Conservation (phyloP, 805 yeast genomes). For the Maudiozyma turicensis region DNA sequence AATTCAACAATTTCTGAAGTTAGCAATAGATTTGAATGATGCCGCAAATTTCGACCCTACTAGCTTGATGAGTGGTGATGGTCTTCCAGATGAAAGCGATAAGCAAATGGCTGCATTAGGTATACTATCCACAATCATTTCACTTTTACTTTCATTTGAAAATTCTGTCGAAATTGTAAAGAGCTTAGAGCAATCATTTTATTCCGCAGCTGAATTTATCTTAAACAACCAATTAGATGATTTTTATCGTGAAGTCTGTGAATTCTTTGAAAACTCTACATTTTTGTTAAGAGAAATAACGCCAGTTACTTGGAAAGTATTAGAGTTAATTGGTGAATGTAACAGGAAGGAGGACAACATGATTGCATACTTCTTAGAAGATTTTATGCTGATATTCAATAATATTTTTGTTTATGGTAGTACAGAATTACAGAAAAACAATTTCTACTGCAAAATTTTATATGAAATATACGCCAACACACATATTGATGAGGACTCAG, state of each 20-base stretch:
- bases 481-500: slow-evolving; percentile 37
- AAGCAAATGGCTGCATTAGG: slow-evolving; percentile 80
- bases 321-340: slow-evolving; percentile 38
- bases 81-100: slow-evolving; percentile 40
- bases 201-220: slow-evolving; percentile 62
- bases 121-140: slow-evolving; percentile 68
- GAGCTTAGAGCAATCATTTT: slow-evolving; percentile 54
- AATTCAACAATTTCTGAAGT: slow-evolving; percentile 61
- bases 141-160: slow-evolving; percentile 75
- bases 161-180: slow-evolving; percentile 59
- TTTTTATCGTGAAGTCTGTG: slow-evolving; percentile 68
- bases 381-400: slow-evolving; percentile 60
- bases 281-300: slow-evolving; percentile 51
- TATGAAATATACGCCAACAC: slow-evolving; percentile 41
- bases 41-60: slow-evolving; percentile 39
- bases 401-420: slow-evolving; percentile 60
- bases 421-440: slow-evolving; percentile 38
- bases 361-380: slow-evolving; percentile 64
- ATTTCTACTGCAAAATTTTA: slow-evolving; percentile 39
- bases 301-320: slow-evolving; percentile 66
- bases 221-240: slow-evolving; percentile 58
- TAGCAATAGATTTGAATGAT: slow-evolving; percentile 63
- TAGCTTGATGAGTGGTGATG: slow-evolving; percentile 29
- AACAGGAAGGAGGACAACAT: slow-evolving; percentile 34
- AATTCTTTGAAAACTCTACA: slow-evolving; percentile 61